Evolutionary conservation across 805 yeast genomes (phyloP), one percentile per base, ranked within the genome.

Genomic region (Peterozyma xylosa): DNA sequence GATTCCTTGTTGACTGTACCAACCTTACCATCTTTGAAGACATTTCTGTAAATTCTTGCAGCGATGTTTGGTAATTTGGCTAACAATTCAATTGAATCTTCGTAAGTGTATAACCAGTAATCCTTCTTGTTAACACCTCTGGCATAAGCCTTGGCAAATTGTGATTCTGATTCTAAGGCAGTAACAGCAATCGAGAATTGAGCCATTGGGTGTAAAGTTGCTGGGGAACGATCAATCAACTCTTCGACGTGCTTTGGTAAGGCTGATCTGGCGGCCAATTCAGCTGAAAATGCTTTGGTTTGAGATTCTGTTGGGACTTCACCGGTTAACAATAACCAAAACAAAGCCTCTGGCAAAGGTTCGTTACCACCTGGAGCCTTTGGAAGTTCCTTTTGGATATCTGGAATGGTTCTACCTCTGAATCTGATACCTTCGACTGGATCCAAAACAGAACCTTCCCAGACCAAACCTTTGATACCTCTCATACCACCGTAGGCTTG

Each of bases 401-500:
- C 90, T 51, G 90, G 90, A 55, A 85, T 86, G 51, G 93, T 84
- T 62, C 74, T 72, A 55, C 91, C 91, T 66, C 91, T 82, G 75
- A 85, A 85, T 63, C 89, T 78, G 60, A 85, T 86, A 65, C 95
- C 95, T 66, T 85, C 93, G 52, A 77, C 78, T 47, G 95, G 84
- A 62, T 85, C 95, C 56, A 85, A 68, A 30, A 84, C 91, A 41
- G 91, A 83, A 52, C 91, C 91, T 73, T 85, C 95, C 93, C 93
- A 85, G 43, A 85, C 89, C 50, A 86, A 71, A 55, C 87, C 86
- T 66, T 82, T 80, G 64, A 85, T 81, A 60, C 95, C 95, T 65
- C 95, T 77, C 90, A 82, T 82, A 71, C 95, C 95, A 70, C 95
- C 95, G 67, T 84, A 86, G 35, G 89, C 90, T 69, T 84, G 91